Evolutionary conservation across 805 yeast genomes (phyloP), one percentile per base, ranked within the genome.

Genomic region (Candida maltosa): DNA sequence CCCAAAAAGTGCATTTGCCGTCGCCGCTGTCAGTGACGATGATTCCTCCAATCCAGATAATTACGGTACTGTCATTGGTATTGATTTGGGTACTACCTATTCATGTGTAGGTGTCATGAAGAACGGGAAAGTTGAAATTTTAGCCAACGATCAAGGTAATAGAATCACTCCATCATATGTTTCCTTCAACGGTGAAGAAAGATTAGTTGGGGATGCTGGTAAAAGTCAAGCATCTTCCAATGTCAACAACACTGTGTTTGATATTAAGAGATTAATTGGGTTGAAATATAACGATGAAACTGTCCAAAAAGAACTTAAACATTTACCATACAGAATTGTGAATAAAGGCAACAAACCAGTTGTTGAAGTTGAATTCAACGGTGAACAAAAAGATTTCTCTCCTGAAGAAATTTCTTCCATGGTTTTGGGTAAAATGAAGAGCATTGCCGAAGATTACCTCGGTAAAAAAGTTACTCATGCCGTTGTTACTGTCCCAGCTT

Each of bases 121-220:
- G 54, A 85, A 85, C 59, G 94, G 91, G 51, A 76, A 85, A 61
- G 97, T 89, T 35, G 97, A 89, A 70, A 89, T 88, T 65, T 85
- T 88, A 60, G 96, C 97, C 56, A 88, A 88, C 64, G 97, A 89
- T 67, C 97, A 88, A 75, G 97, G 97, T 80, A 88, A 88, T 79
- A 87, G 97, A 77, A 88, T 89, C 41, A 89, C 97, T 39, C 96
- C 97, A 39, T 89, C 96, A 21, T 89, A 83, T 62, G 97, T 89
- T 38, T 96, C 96, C 28, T 88, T 88, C 74, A 86, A 95, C 36
- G 93, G 84, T 50, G 78, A 84, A 38, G 97, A 88, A 75, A 81
- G 96, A 71, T 75, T 87, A 56, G 86, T 87, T 57, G 96, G 96
- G 71, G 96, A 87, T 65, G 91, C 96, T 49, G 97, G 96, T 48